Conservation (phyloP, 1,284 basidiomycete genomes). For the Microbotryomycetes sp. region DNA sequence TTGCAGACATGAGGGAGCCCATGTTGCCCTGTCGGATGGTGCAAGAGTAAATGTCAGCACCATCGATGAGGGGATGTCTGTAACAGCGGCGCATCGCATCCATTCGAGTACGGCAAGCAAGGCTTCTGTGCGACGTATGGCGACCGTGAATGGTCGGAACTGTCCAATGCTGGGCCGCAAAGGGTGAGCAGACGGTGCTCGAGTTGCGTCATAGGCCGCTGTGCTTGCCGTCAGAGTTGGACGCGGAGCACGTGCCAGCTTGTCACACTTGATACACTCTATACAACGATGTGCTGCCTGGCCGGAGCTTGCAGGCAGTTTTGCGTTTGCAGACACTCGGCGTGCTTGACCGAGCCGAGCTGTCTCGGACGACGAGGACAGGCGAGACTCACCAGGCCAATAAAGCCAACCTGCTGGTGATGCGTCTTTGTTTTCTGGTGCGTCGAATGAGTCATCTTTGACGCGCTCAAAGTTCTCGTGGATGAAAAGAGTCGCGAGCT, state of each 20-base stretch:
- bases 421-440: too few species aligned
- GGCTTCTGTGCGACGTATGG: background rate
- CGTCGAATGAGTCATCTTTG: too few species aligned
- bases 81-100: too few species aligned
- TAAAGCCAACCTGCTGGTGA: constrained; percentile 19
- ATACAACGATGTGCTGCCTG: too few species aligned
- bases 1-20: constrained; percentile 65
- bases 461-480: too few species aligned
- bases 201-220: background rate
- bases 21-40: constrained; percentile 43
- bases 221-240: background rate
- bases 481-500: too few species aligned
- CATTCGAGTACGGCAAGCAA: too few species aligned
- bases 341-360: background rate
- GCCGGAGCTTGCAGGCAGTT: background rate
- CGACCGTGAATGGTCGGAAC: background rate
- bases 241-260: background rate
- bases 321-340: too few species aligned
- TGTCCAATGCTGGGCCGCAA: background rate
- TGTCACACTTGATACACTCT: too few species aligned
- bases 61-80: too few species aligned
- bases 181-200: background rate
- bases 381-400: constrained; percentile 20
- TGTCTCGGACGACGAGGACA: background rate
- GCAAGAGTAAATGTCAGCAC: background rate